Conservation (phyloP, 2,329 filamentous ascomycete genomes). For the Fusarium mexicanum region DNA sequence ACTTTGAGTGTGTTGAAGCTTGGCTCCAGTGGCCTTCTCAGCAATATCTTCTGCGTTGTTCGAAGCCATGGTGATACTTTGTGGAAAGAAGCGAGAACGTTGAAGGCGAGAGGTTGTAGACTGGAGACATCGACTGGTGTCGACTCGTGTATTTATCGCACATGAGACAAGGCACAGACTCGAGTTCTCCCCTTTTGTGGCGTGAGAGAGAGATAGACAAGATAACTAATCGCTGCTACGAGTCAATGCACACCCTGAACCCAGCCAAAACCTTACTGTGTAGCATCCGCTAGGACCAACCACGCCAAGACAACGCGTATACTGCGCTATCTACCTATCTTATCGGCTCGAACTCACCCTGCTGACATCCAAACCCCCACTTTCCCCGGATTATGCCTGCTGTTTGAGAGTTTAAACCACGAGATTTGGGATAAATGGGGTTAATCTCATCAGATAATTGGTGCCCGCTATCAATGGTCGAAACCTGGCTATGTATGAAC, state of each 20-base stretch:
- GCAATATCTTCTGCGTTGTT: neutral
- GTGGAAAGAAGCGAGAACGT: neutral
- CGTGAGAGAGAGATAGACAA: neutral
- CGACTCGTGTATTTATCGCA: neutral
- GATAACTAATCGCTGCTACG: neutral
- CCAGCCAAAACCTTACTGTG: neutral
- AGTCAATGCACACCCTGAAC: constrained; percentile 1
- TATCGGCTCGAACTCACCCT: neutral
- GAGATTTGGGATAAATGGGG: neutral
- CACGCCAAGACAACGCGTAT: neutral
- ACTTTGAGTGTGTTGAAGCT: neutral
- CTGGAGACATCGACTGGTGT: neutral
- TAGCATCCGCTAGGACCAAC: neutral
- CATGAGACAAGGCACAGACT: neutral
- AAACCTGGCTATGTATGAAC: neutral
- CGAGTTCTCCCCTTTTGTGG: neutral
- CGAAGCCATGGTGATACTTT: neutral
- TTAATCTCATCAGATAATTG: neutral
- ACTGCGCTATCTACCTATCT: neutral
- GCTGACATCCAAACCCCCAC: neutral
- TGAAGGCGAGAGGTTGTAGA: neutral
- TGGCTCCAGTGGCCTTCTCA: neutral
- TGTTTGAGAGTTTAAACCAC: neutral
- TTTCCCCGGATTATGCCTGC: neutral
- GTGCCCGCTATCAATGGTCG: neutral